Percentiles rank a stretch among this genome's conserved stretches.
These are phyloP conservation scores for Malus asiatica DNA, from an alignment of 306 rosid genomes.

Conservation along the genomic window DNA sequence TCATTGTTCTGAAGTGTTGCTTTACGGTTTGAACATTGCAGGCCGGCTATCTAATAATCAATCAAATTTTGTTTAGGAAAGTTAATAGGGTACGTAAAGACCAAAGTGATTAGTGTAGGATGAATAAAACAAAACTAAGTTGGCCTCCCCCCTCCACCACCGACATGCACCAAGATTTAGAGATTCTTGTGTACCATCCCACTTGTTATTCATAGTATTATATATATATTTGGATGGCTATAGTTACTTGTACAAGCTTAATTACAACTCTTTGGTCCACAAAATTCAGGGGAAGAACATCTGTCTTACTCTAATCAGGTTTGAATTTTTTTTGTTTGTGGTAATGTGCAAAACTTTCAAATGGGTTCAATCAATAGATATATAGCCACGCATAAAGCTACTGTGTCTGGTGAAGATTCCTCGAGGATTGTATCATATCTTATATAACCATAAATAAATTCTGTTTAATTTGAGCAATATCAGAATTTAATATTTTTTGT, in stretches of 20 bases:
- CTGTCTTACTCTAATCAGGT: not conserved
- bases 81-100: not conserved
- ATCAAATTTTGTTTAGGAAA: not conserved
- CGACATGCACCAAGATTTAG: constrained; percentile 7
- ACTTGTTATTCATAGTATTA: constrained; percentile 3
- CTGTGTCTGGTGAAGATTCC: constrained; percentile 12
- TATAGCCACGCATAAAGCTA: not conserved
- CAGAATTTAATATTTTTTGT: not conserved
- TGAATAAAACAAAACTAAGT: not conserved
- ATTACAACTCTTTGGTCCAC: not conserved
- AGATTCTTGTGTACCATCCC: constrained; percentile 8
- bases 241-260: not conserved
- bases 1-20: constrained; percentile 13
- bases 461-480: not conserved
- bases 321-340: not conserved
- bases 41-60: not conserved
- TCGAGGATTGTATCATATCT: not conserved
- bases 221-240: constrained; percentile 6
- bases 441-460: not conserved
- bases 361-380: constrained; percentile 12
- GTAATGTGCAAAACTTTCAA: not conserved
- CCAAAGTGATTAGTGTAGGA: not conserved
- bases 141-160: not conserved
- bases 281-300: not conserved
- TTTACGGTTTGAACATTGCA: not conserved